A percentile compares a stretch with the other conserved stretches of the same genome.
phyloP scores from a whole-genome alignment of 2,329 filamentous ascomycete species.

The Venturia carpophila region DNA sequence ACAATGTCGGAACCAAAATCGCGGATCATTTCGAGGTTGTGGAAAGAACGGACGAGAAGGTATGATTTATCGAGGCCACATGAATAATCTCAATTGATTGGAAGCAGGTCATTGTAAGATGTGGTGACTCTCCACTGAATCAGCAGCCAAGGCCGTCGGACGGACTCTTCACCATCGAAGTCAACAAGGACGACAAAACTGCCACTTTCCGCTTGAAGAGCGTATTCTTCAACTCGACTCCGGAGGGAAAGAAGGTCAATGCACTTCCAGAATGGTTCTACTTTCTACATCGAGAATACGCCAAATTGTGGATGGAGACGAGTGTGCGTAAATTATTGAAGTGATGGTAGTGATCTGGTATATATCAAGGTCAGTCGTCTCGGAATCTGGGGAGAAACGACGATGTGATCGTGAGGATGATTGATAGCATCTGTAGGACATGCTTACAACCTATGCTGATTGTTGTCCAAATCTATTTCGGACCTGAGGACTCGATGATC shows the following conservation, averaged over 20 bases:
- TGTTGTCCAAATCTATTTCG: neutral
- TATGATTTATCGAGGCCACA: conserved; percentile 19
- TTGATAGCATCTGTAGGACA: neutral
- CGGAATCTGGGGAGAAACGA: neutral
- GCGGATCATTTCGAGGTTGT: conserved; percentile 37
- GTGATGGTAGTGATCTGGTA: conserved; percentile 20
- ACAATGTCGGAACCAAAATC: conserved; percentile 31
- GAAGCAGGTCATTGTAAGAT: conserved; percentile 31
- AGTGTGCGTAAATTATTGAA: conserved; percentile 32
- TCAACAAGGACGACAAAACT: conserved; percentile 30
- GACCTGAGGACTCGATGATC: neutral
- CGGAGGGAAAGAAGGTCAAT: conserved; percentile 27
- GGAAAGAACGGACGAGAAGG: conserved; percentile 30
- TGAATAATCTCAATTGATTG: neutral
- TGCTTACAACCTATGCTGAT: neutral
- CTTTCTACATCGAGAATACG: conserved; percentile 30
- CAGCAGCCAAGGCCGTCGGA: conserved; percentile 28
- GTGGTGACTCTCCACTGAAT: conserved; percentile 32
- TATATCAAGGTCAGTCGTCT: neutral
- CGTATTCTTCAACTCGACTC: conserved; percentile 33
- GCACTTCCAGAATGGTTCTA: conserved; percentile 29
- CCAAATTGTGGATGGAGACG: conserved; percentile 37
- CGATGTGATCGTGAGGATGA: neutral
- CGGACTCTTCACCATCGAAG: conserved; percentile 34
- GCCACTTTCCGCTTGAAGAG: conserved; percentile 35